phyloP scores from a whole-genome alignment of 2,329 filamentous ascomycete species.

The Aspergillus sclerotialis region DNA sequence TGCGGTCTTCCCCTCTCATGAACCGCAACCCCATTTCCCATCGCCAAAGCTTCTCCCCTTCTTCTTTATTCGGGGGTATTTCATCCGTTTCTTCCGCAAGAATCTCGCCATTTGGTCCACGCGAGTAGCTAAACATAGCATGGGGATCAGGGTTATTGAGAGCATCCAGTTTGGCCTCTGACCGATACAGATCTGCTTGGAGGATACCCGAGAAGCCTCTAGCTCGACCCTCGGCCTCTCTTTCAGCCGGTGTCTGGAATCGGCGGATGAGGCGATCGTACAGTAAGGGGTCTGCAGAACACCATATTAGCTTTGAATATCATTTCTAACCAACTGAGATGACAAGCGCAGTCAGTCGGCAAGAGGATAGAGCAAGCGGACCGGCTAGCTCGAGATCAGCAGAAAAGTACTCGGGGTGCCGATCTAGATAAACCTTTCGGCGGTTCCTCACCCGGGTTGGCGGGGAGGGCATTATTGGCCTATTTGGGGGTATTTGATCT shows the following conservation, averaged over 20 bases:
- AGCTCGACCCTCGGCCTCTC: slow-evolving; percentile 62
- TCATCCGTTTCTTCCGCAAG: slow-evolving; percentile 53
- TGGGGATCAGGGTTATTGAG: slow-evolving; percentile 49
- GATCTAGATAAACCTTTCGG: slow-evolving; percentile 66
- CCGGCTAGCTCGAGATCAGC: slow-evolving; percentile 57
- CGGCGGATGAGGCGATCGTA: slow-evolving; percentile 74
- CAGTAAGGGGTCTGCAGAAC: slow-evolving; percentile 60
- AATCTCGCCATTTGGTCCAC: slow-evolving; percentile 49
- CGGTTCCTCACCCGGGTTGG: slow-evolving; percentile 63
- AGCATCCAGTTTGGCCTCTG: slow-evolving; percentile 66
- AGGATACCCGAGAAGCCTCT: slow-evolving; percentile 75
- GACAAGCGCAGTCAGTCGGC: slow-evolving; percentile 10
- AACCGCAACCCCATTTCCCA: slow-evolving; percentile 69
- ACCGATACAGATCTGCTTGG: slow-evolving; percentile 68
- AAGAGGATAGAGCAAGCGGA: slow-evolving; percentile 32
- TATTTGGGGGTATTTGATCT: slow-evolving; percentile 3
- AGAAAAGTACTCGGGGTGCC: slow-evolving; percentile 66
- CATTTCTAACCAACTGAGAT: slow-evolving; percentile 8
- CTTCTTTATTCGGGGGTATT: slow-evolving; percentile 53
- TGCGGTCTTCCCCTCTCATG: slow-evolving; percentile 63
- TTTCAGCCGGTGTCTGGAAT: slow-evolving; percentile 67
- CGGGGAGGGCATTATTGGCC: slow-evolving; percentile 21
- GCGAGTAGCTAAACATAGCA: slow-evolving; percentile 44
- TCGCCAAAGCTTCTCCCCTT: slow-evolving; percentile 63
- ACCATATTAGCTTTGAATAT: slow-evolving; percentile 20